Evolutionary conservation across 2,329 filamentous ascomycete genomes (phyloP), one percentile per base, ranked within the genome.

Genomic region (Cladosporium sp.): DNA sequence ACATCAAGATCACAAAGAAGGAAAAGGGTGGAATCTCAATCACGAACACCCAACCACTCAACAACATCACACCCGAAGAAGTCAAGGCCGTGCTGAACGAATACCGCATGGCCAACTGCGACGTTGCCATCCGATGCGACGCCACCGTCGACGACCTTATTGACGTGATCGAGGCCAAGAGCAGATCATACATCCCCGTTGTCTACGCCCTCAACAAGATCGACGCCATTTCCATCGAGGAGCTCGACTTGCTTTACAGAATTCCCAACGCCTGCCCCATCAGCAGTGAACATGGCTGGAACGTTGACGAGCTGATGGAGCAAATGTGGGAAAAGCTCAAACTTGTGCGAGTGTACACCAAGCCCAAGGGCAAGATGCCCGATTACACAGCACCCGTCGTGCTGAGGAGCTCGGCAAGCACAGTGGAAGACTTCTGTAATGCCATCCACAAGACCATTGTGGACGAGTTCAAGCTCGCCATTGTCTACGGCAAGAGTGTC

Each of bases 201-300:
- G 90, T 99, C 56, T 99, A 99, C 77, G 94, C 95, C 40, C 82
- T 99, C 68, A 99, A 99, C 83, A 99, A 99, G 80, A 99, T 99
- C 66, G 94, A 99, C 75, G 86, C 92, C 56, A 97, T 99, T 73
- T 93, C 90, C 52, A 97, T 99, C 66, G 93, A 99, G 76, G 94
- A 99, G 76, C 82, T 99, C 61, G 94, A 99, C 75, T 79, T 99
- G 60, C 81, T 99, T 25, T 97, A 99, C 77, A 87, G 93, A 40
- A 99, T 99, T 65, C 94, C 94, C 49, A 96, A 97, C 72, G 91
- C 94, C 13, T 94, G 94, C 59, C 94, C 94, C 25, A 97, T 99
- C 76, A 97, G 92, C 72, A 94, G 93, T 32, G 94, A 99, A 77
- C 78, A 80, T 71, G 94, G 94, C 57, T 99, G 94, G 94, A 99